Percentiles rank a stretch among this genome's conserved stretches.
phyloP scores from a whole-genome alignment of 2,329 filamentous ascomycete genomes.

The Truncatella angustata region DNA sequence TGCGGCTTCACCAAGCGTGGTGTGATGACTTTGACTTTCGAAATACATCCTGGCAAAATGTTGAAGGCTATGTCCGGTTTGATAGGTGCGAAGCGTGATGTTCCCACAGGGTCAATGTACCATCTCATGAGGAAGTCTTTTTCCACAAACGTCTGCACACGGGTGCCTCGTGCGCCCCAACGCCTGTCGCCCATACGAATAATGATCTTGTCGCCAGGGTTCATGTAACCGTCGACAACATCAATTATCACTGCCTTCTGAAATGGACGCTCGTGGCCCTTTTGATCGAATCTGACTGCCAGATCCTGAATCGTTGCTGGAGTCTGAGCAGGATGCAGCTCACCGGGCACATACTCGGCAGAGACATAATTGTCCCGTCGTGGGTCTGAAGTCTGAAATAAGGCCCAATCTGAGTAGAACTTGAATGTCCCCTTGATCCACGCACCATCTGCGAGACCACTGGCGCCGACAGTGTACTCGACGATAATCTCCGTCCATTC shows the following conservation, averaged over 20 bases:
- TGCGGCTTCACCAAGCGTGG: slow-evolving; percentile 12
- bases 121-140: slow-evolving; percentile 31
- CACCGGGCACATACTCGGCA: slow-evolving; percentile 27
- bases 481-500: slow-evolving; percentile 26
- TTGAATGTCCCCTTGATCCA: slow-evolving; percentile 39
- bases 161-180: slow-evolving; percentile 29
- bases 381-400: slow-evolving; percentile 32
- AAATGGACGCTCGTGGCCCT: slow-evolving; percentile 35
- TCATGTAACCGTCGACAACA: slow-evolving; percentile 34
- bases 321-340: slow-evolving; percentile 26
- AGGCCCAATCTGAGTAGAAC: slow-evolving; percentile 35
- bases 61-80: slow-evolving; percentile 28
- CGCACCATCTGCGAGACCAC: slow-evolving; percentile 31
- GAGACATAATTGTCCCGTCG: slow-evolving; percentile 30
- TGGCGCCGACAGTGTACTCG: slow-evolving; percentile 22
- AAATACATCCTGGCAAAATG: slow-evolving; percentile 20
- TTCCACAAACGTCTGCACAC: slow-evolving; percentile 34
- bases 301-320: slow-evolving; percentile 32
- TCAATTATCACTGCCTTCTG: slow-evolving; percentile 37
- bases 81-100: slow-evolving; percentile 31
- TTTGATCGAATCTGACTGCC: slow-evolving; percentile 34
- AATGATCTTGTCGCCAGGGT: slow-evolving; percentile 32
- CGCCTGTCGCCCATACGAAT: slow-evolving; percentile 31
- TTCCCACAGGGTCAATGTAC: slow-evolving; percentile 36
- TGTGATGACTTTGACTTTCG: slow-evolving; percentile 16